phyloP scores from a whole-genome alignment of 176 grass and related monocot genomes.

The Saccharum officinarum region DNA sequence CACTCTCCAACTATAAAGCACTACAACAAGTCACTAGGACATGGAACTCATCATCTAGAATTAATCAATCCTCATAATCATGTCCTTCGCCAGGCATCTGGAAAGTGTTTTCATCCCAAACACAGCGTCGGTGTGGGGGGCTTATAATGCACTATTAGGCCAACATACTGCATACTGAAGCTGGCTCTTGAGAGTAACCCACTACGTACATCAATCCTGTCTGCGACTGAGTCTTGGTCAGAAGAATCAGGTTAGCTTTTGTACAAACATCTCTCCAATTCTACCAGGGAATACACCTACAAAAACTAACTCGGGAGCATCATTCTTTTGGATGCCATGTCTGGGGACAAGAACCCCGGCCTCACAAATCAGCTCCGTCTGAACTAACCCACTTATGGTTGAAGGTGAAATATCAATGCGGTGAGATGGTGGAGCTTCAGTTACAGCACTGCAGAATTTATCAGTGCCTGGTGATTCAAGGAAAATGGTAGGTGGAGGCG shows the following conservation, averaged over 20 bases:
- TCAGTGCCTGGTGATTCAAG: neutral
- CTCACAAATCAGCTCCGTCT: slow-evolving; percentile 45
- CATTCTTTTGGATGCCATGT: slow-evolving; percentile 36
- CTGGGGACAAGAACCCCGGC: neutral
- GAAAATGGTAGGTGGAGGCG: neutral
- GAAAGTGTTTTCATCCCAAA: neutral
- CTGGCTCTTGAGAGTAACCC: neutral
- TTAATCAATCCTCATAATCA: neutral
- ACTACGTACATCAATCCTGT: slow-evolving; percentile 23
- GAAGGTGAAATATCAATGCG: neutral
- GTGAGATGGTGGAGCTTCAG: neutral
- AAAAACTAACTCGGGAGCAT: slow-evolving; percentile 35
- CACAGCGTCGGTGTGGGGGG: neutral
- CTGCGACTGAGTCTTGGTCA: slow-evolving; percentile 4
- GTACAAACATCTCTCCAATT: slow-evolving; percentile 28
- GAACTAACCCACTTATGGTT: neutral
- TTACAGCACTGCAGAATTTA: neutral
- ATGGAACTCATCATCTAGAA: neutral
- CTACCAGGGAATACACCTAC: slow-evolving; percentile 22
- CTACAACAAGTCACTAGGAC: neutral
- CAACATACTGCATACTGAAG: slow-evolving; percentile 6
- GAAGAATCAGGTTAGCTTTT: slow-evolving; percentile 43
- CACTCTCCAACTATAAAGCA: slow-evolving; percentile 3
- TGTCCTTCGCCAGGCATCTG: neutral
- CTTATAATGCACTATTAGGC: neutral